Evolutionary conservation across 768 basidiomycete species (phyloP).

Genomic region (Suillus fuscotomentosus): DNA sequence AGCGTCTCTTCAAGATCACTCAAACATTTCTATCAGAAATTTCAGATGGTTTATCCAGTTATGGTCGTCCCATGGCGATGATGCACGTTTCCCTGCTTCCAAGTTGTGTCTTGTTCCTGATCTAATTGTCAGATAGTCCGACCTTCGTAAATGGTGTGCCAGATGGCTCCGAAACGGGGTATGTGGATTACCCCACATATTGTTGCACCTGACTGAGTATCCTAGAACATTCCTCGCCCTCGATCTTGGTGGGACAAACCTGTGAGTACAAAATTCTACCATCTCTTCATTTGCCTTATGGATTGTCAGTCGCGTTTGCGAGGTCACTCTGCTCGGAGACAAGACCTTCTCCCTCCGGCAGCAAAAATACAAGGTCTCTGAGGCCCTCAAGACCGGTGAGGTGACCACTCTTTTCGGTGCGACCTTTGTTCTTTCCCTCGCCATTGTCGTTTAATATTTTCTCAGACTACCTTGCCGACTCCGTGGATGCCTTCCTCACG

Average conservation of each 20-base stretch:
- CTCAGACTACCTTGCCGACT: constrained; percentile 95
- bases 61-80: constrained; percentile 89
- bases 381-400: constrained; percentile 90
- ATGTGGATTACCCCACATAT: constrained; percentile 24
- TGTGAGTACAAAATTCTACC: constrained; percentile 52
- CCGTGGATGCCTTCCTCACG: constrained; percentile 93
- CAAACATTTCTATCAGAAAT: constrained; percentile 81
- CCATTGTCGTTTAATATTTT: constrained; percentile 7
- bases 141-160: constrained; percentile 96
- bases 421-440: constrained; percentile 13
- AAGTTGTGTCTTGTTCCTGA: not conserved
- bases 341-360: constrained; percentile 87
- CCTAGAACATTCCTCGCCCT: constrained; percentile 90
- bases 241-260: constrained; percentile 96
- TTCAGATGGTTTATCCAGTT: constrained; percentile 64
- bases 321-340: constrained; percentile 88
- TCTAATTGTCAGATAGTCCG: constrained; percentile 49
- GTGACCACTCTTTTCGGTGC: constrained; percentile 83
- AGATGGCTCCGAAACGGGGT: constrained; percentile 93
- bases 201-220: constrained; percentile 3
- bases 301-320: constrained; percentile 82
- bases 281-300: not conserved
- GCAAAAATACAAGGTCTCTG: constrained; percentile 96
- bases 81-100: constrained; percentile 51
- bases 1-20: constrained; percentile 67